A percentile compares a stretch with the other conserved stretches of the same genome.
Conservation (phyloP, 768 basidiomycete genomes). For the Phlebiopsis gigantea region DNA sequence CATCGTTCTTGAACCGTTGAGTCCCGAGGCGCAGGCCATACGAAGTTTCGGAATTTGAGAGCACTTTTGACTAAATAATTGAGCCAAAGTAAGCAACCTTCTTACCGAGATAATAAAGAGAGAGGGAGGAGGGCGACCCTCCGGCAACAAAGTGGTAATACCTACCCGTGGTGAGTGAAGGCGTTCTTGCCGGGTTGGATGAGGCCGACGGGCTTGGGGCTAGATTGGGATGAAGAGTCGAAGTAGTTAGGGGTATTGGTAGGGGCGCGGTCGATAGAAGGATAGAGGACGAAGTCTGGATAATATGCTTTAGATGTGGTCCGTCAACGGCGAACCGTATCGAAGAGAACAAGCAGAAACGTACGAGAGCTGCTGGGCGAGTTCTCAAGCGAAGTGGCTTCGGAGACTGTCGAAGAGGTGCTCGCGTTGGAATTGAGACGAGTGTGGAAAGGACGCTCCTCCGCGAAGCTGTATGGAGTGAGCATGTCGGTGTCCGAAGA, state of each 20-base stretch:
- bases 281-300: slow-evolving; percentile 61
- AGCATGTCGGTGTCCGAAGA: slow-evolving; percentile 46
- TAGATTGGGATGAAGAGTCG: slow-evolving; percentile 29
- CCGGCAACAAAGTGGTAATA: slow-evolving; percentile 11
- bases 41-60: slow-evolving; percentile 81
- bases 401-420: slow-evolving; percentile 36
- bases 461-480: slow-evolving; percentile 45
- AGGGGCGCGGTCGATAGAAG: slow-evolving; percentile 46
- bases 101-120: no score
- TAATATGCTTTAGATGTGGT: slow-evolving; percentile 32
- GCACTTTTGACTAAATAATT: slow-evolving; percentile 64
- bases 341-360: slow-evolving; percentile 6
- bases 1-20: slow-evolving; percentile 72
- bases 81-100: not conserved
- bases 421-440: slow-evolving; percentile 66
- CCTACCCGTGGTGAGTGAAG: slow-evolving; percentile 72
- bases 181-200: slow-evolving; percentile 53
- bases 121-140: not conserved
- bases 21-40: slow-evolving; percentile 67
- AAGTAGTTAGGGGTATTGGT: slow-evolving; percentile 34
- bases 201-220: slow-evolving; percentile 49
- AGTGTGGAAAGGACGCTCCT: slow-evolving; percentile 43
- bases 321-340: not conserved
- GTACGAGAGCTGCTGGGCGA: slow-evolving; percentile 22
- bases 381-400: slow-evolving; percentile 32